These are phyloP conservation scores for Kernera saxatilis DNA, from an alignment of 345 rosid species.

Conservation along the genomic window DNA sequence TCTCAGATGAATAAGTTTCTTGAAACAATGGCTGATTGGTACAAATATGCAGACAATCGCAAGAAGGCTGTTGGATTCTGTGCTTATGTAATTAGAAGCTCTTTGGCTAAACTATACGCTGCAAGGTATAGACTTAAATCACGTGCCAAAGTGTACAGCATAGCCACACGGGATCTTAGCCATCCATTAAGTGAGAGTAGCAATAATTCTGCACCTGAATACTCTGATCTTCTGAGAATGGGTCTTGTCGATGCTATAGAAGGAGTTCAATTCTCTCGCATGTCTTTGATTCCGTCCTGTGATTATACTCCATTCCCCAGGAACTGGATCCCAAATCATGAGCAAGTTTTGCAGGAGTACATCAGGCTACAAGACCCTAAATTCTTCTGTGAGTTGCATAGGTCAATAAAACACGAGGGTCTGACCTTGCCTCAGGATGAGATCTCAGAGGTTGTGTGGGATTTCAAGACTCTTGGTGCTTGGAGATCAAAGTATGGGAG, in stretches of 20 bases:
- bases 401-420: constrained; percentile 55
- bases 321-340: constrained; percentile 89
- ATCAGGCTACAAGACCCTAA: constrained; percentile 76
- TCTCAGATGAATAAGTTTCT: constrained; percentile 98
- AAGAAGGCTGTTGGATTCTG: constrained; percentile 94
- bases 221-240: constrained; percentile 93
- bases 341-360: constrained; percentile 69
- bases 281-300: constrained; percentile 88
- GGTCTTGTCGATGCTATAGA: constrained; percentile 93
- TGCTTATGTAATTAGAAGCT: constrained; percentile 90
- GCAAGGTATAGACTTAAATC: constrained; percentile 93
- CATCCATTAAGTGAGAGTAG: constrained; percentile 73
- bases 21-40: constrained; percentile 99
- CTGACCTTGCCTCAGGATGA: constrained; percentile 83
- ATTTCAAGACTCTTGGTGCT: constrained; percentile 77
- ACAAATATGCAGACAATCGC: constrained; percentile 83
- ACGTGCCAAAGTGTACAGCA: constrained; percentile 87
- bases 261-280: constrained; percentile 88
- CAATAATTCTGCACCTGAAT: constrained; percentile 85
- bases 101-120: constrained; percentile 92
- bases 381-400: constrained; percentile 65
- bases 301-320: constrained; percentile 90
- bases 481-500: constrained; percentile 40
- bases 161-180: constrained; percentile 84
- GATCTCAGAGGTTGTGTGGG: constrained; percentile 81